These are phyloP conservation scores for Podaxis mareebaensis DNA, from an alignment of 768 basidiomycete species.

Conservation along the genomic window DNA sequence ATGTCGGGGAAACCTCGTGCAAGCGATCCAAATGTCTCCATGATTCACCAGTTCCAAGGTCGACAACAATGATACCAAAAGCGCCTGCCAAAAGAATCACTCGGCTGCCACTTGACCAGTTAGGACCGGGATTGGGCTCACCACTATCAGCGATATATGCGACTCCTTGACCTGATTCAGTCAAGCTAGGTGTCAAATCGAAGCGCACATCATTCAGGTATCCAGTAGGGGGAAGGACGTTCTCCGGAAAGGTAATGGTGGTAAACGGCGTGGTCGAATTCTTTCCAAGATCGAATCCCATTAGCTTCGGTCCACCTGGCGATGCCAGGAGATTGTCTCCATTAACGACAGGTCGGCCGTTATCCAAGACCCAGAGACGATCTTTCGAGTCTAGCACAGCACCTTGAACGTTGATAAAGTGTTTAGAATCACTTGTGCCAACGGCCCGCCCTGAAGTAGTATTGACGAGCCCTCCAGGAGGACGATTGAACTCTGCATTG, in stretches of 20 bases:
- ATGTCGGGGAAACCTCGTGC: slow-evolving; percentile 6
- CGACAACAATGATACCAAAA: slow-evolving; percentile 22
- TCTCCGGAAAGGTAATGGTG: slow-evolving; percentile 20
- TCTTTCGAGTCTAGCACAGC: slow-evolving; percentile 18
- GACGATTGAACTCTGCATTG: slow-evolving; percentile 15
- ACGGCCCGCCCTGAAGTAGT: slow-evolving; percentile 12
- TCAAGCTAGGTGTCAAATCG: slow-evolving; percentile 19
- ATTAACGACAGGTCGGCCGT: slow-evolving; percentile 15
- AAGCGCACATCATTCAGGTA: slow-evolving; percentile 21
- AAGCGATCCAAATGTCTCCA: slow-evolving; percentile 21
- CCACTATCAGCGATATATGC: slow-evolving; percentile 22
- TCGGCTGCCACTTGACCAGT: not conserved
- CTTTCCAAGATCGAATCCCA: slow-evolving; percentile 19
- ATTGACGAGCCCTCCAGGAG: slow-evolving; percentile 19
- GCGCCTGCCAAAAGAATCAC: slow-evolving; percentile 9
- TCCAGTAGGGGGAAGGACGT: slow-evolving; percentile 19
- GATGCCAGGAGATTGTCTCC: slow-evolving; percentile 17
- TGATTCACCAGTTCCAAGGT: slow-evolving; percentile 21
- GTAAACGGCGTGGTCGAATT: slow-evolving; percentile 18
- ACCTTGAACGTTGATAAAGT: slow-evolving; percentile 21
- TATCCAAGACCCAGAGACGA: slow-evolving; percentile 20
- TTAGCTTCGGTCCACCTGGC: slow-evolving; percentile 19
- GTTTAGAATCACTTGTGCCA: slow-evolving; percentile 17
- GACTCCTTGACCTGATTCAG: slow-evolving; percentile 18
- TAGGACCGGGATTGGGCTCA: not conserved